phyloP scores from a whole-genome alignment of 768 basidiomycete species.

The Ramaria sp. region DNA sequence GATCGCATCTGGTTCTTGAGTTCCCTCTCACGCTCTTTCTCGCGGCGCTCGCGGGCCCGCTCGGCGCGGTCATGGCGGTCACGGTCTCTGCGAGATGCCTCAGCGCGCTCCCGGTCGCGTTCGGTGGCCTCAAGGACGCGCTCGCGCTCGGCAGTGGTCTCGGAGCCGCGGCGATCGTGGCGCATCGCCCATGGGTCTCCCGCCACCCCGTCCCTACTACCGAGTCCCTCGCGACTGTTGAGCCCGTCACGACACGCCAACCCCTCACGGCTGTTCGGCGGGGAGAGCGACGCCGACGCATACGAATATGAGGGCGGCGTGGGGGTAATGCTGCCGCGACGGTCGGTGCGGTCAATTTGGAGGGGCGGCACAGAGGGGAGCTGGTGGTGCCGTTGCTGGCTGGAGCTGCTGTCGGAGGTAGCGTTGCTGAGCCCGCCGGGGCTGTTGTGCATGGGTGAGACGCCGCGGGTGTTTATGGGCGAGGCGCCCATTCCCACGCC shows the following conservation, averaged over 20 bases:
- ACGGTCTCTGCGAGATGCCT: too few relatives aligned
- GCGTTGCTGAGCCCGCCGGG: slow-evolving; percentile 2
- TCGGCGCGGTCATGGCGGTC: too few relatives aligned
- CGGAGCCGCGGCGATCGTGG: slow-evolving; percentile 21
- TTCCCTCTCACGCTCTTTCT: slow-evolving; percentile 16
- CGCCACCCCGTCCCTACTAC: slow-evolving; percentile 4
- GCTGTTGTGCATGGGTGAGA: not conserved
- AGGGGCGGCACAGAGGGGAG: slow-evolving; percentile 33
- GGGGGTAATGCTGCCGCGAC: slow-evolving; percentile 7
- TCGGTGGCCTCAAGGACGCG: slow-evolving; percentile 21
- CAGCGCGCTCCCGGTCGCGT: slow-evolving; percentile 18
- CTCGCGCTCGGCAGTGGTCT: slow-evolving; percentile 42
- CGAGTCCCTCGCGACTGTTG: slow-evolving; percentile 2
- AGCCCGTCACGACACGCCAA: not conserved
- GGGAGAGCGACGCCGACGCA: slow-evolving; percentile 30
- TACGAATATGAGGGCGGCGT: slow-evolving; percentile 34
- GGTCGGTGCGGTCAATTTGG: slow-evolving; percentile 20
- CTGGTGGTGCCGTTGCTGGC: slow-evolving; percentile 8
- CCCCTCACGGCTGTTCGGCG: slow-evolving; percentile 2
- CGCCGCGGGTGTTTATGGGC: slow-evolving; percentile 9
- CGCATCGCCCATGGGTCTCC: too few relatives aligned
- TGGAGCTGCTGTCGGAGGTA: not conserved
- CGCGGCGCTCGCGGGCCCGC: slow-evolving; percentile 13
- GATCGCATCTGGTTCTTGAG: slow-evolving; percentile 16
- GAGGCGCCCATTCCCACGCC: too few relatives aligned